Evolutionary conservation across 2,329 filamentous ascomycete species (phyloP).

Genomic region (Aspergillus alliaceus): DNA sequence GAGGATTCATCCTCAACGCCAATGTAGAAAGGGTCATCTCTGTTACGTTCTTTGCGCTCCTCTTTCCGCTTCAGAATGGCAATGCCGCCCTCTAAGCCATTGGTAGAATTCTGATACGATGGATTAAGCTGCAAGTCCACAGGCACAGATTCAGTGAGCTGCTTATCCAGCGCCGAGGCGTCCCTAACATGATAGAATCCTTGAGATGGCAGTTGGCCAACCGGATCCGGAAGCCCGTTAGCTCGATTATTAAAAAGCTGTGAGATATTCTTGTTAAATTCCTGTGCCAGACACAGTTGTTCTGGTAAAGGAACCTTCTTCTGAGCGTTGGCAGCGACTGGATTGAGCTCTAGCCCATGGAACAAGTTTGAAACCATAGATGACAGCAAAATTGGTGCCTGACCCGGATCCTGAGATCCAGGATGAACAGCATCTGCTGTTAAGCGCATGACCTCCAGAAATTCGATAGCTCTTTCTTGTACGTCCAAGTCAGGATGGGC

Average conservation of each 20-base stretch:
- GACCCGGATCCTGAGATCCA: constrained; percentile 36
- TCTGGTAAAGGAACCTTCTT: constrained; percentile 78
- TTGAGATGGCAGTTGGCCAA: constrained; percentile 46
- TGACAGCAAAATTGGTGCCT: constrained; percentile 80
- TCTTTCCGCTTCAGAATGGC: constrained; percentile 72
- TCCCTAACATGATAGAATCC: constrained; percentile 43
- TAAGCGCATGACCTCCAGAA: constrained; percentile 83
- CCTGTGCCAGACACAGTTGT: constrained; percentile 74
- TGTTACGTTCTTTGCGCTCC: constrained; percentile 78
- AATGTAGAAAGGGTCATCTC: constrained; percentile 96
- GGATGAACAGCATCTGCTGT: constrained; percentile 69
- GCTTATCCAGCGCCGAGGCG: constrained; percentile 17
- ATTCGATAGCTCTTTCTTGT: constrained; percentile 91
- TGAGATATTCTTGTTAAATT: constrained; percentile 75
- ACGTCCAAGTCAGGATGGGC: constrained; percentile 88
- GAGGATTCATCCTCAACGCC: constrained; percentile 53
- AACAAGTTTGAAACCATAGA: constrained; percentile 90
- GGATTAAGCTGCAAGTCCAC: constrained; percentile 22
- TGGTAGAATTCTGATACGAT: constrained; percentile 36
- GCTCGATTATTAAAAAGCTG: constrained; percentile 63
- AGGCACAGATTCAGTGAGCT: constrained; percentile 18
- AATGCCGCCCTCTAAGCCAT: constrained; percentile 60
- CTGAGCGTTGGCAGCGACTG: constrained; percentile 80
- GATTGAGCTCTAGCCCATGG: constrained; percentile 82
- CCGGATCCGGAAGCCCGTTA: constrained; percentile 46